phyloP scores from a whole-genome alignment of 2,329 filamentous ascomycete species.

The Epichloe gansuensis region DNA sequence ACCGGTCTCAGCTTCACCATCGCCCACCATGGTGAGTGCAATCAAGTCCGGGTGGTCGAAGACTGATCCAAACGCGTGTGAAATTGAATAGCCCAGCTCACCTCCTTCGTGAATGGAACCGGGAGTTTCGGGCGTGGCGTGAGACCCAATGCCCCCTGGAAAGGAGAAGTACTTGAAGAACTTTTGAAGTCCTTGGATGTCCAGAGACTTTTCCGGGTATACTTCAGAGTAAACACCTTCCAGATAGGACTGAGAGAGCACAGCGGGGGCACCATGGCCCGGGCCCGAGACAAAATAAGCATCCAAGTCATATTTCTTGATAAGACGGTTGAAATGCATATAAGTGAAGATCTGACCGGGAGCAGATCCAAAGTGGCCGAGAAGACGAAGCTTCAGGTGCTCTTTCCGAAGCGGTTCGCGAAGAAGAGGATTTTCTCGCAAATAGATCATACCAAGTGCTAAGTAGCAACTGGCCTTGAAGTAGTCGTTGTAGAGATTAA shows the following conservation, averaged over 20 bases:
- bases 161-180: slow-evolving; percentile 82
- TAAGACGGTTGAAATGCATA: slow-evolving; percentile 70
- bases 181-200: slow-evolving; percentile 53
- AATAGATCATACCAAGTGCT: slow-evolving; percentile 68
- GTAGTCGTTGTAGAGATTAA: slow-evolving; percentile 57
- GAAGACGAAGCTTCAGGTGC: slow-evolving; percentile 59
- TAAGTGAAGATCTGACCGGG: slow-evolving; percentile 73
- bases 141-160: slow-evolving; percentile 64
- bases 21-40: slow-evolving; percentile 64
- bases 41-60: slow-evolving; percentile 66
- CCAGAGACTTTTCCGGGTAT: slow-evolving; percentile 60
- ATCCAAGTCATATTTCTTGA: slow-evolving; percentile 67
- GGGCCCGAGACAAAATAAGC: slow-evolving; percentile 63
- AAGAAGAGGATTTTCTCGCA: slow-evolving; percentile 60
- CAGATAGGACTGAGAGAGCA: slow-evolving; percentile 64
- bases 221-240: slow-evolving; percentile 68
- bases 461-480: slow-evolving; percentile 66
- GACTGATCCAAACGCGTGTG: slow-evolving; percentile 65
- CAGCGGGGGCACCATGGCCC: slow-evolving; percentile 64
- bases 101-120: slow-evolving; percentile 68
- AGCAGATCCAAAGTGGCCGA: slow-evolving; percentile 70
- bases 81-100: slow-evolving; percentile 70
- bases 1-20: slow-evolving; percentile 71
- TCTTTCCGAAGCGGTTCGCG: slow-evolving; percentile 54
- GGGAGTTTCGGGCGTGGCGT: slow-evolving; percentile 67